Percentiles rank a stretch among this genome's conserved stretches.
These are phyloP conservation scores for Lagerstroemia fauriei DNA, from an alignment of 441 rosid species.

Conservation along the genomic window DNA sequence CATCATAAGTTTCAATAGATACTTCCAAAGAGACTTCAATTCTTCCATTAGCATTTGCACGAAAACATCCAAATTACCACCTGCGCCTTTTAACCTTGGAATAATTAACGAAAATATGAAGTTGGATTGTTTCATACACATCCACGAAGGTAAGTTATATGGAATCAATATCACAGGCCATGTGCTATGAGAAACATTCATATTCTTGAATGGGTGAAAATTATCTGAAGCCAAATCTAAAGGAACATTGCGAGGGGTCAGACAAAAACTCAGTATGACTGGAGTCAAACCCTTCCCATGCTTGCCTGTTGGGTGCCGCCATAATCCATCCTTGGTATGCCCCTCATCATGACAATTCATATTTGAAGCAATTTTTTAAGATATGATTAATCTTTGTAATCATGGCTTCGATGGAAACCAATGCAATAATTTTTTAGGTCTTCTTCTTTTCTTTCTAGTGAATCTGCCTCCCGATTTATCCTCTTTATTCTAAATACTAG, in stretches of 20 bases:
- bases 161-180: background rate
- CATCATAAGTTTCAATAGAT: background rate
- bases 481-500: too few species aligned
- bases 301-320: background rate
- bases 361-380: background rate
- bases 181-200: background rate
- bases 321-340: background rate
- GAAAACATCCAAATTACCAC: background rate
- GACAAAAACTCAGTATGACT: background rate
- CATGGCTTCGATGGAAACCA: background rate
- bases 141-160: background rate
- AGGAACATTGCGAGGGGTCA: background rate
- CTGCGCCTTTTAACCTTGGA: background rate
- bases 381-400: background rate
- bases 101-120: background rate
- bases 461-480: too few species aligned
- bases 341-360: background rate
- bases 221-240: background rate
- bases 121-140: conserved; percentile 5
- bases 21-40: background rate
- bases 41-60: background rate
- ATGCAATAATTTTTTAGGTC: too few species aligned
- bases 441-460: too few species aligned
- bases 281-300: background rate
- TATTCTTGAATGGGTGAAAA: background rate